phyloP scores from a whole-genome alignment of 2,329 filamentous ascomycete genomes.

The Ceratocystis huliohia region DNA sequence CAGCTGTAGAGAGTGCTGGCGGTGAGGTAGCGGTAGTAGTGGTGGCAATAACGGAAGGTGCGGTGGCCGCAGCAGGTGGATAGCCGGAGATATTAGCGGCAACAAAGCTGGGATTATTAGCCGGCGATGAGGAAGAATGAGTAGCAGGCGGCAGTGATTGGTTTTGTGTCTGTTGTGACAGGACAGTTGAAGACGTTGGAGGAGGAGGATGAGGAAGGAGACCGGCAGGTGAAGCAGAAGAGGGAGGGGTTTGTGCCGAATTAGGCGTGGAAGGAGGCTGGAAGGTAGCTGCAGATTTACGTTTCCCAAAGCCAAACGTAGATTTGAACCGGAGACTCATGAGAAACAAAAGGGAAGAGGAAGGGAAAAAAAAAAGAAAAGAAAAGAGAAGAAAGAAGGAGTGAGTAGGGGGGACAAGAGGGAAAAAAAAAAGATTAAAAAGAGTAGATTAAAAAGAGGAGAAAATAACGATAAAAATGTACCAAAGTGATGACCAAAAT shows the following conservation, averaged over 20 bases:
- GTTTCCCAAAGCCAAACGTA: conserved; percentile 71
- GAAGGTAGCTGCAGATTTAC: conserved; percentile 48
- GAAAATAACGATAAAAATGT: conserved; percentile 21
- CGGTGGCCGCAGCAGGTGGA: not conserved
- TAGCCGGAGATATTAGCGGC: conserved; percentile 27
- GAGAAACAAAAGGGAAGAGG: conserved; percentile 29
- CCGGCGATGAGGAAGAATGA: not conserved
- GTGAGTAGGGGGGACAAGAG: conserved; percentile 22
- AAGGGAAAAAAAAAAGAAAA: conserved; percentile 28
- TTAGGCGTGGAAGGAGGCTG: conserved; percentile 26
- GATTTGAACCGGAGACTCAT: conserved; percentile 68
- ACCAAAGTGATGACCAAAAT: conserved; percentile 16
- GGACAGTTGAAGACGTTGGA: not conserved
- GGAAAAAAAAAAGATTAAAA: conserved; percentile 22
- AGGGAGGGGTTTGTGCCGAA: conserved; percentile 15
- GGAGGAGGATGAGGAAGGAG: conserved; percentile 1
- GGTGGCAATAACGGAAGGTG: conserved; percentile 12
- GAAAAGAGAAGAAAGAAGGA: conserved; percentile 24
- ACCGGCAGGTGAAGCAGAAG: conserved; percentile 12
- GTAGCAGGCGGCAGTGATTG: not conserved
- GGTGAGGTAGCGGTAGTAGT: conserved; percentile 15
- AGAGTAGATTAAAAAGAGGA: conserved; percentile 22
- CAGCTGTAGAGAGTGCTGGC: not conserved
- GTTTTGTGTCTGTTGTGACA: not conserved
- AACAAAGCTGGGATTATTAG: conserved; percentile 26